A percentile compares a stretch with the other conserved stretches of the same genome.
phyloP scores from a whole-genome alignment of 192 early-diverging fungal genomes.

The Chytriomyces hyalinus region DNA sequence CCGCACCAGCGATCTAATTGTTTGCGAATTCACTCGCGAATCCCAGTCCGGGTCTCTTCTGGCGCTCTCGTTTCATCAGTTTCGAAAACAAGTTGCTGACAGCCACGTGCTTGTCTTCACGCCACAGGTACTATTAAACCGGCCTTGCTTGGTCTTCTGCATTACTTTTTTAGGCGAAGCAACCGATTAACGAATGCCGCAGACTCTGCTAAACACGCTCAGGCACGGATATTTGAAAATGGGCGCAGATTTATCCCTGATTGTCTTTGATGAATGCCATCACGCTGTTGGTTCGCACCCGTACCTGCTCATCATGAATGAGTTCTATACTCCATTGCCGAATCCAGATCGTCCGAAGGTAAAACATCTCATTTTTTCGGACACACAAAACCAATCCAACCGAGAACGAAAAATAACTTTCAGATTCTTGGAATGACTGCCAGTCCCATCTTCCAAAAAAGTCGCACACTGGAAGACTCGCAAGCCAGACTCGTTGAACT shows the following conservation, averaged over 20 bases:
- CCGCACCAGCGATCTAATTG: conserved; percentile 66
- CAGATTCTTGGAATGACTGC: conserved; percentile 94
- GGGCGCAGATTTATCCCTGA: conserved; percentile 64
- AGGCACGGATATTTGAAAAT: not conserved
- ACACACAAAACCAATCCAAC: conserved; percentile 36
- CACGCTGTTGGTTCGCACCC: conserved; percentile 77
- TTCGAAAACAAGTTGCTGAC: conserved; percentile 4
- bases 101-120: conserved; percentile 87
- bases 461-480: conserved; percentile 36
- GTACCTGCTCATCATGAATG: conserved; percentile 80
- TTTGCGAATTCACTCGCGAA: conserved; percentile 52
- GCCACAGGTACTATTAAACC: conserved; percentile 84
- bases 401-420: conserved; percentile 47
- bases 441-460: conserved; percentile 69
- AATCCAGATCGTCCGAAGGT: no score
- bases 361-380: no score
- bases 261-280: conserved; percentile 95
- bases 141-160: conserved; percentile 69
- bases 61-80: conserved; percentile 72
- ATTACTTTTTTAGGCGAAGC: not conserved
- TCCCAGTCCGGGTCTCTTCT: conserved; percentile 31
- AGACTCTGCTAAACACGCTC: not conserved
- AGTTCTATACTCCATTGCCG: conserved; percentile 68
- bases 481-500: conserved; percentile 38
- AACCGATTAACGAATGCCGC: not conserved